Evolutionary conservation across 345 rosid species (phyloP).

Genomic region (Eucalyptus caleyi): DNA sequence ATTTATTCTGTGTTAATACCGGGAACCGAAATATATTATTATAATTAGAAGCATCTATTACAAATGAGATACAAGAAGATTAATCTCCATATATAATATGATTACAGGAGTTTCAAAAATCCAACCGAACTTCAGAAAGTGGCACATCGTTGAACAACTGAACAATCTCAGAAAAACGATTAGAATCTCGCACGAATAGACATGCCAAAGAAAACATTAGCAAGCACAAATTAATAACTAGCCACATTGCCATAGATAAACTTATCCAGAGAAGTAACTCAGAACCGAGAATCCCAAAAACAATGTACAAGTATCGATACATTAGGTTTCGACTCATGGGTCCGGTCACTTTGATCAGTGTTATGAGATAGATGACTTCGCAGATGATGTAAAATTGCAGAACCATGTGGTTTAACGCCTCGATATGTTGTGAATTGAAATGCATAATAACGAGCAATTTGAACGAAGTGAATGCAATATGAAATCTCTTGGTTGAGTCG

Average conservation of each 20-base stretch:
- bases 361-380: background rate
- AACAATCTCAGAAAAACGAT: background rate
- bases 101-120: background rate
- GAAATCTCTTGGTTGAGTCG: background rate
- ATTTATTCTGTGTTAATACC: background rate
- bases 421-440: background rate
- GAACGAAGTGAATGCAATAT: background rate
- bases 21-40: background rate
- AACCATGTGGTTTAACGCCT: rapidly evolving
- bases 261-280: background rate
- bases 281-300: background rate
- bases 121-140: background rate
- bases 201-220: background rate
- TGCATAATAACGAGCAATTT: background rate
- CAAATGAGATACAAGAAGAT: background rate
- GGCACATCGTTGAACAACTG: rapidly evolving
- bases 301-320: background rate
- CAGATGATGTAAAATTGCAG: background rate
- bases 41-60: background rate
- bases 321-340: background rate
- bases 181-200: rapidly evolving
- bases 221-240: background rate
- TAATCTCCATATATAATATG: background rate
- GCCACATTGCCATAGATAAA: background rate
- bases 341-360: background rate